These are phyloP conservation scores for Planoprotostelium fungivorum DNA, from an alignment of 78 protist genomes.

Conservation along the genomic window DNA sequence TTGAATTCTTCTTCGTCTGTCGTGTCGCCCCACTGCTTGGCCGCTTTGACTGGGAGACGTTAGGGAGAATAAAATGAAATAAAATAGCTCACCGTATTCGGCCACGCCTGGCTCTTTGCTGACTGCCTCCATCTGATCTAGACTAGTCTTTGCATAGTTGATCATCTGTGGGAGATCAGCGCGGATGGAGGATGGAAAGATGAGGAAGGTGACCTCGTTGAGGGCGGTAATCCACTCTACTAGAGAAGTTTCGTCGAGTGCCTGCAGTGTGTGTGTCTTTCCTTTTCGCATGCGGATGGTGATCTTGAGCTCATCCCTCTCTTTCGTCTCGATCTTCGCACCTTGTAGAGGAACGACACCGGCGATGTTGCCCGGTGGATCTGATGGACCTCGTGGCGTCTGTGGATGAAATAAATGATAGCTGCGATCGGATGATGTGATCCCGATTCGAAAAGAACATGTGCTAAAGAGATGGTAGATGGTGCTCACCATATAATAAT, in stretches of 20 bases:
- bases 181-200: too few species aligned
- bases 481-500: background rate
- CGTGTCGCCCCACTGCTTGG: background rate
- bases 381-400: background rate
- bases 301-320: background rate
- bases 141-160: background rate
- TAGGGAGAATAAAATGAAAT: background rate
- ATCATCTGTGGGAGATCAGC: background rate
- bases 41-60: background rate
- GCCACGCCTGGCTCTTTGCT: background rate
- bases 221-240: background rate
- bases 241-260: background rate
- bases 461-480: background rate
- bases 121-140: background rate
- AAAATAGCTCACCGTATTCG: background rate
- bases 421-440: too few species aligned
- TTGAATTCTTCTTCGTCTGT: background rate
- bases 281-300: background rate
- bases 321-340: background rate
- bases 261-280: background rate
- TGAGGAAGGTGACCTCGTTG: background rate
- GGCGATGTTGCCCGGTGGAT: background rate
- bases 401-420: background rate
- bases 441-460: too few species aligned
- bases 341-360: background rate